Evolutionary conservation across 2,329 filamentous ascomycete genomes (phyloP).

Genomic region (Pezicula rhizophila): DNA sequence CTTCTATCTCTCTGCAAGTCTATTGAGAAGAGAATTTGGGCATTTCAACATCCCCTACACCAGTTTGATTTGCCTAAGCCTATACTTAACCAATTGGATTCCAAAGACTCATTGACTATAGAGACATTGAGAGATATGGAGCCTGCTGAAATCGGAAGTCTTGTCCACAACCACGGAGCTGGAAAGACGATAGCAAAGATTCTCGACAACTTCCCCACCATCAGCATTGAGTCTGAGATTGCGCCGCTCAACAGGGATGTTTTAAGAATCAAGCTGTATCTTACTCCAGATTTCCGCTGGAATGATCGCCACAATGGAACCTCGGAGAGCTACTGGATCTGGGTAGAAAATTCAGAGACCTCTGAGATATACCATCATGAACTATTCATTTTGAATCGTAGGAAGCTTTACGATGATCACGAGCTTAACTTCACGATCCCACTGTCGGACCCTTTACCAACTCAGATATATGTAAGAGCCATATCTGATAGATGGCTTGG

Average conservation of each 20-base stretch:
- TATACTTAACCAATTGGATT: slow-evolving; percentile 76
- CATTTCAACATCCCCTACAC: slow-evolving; percentile 87
- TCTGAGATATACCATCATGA: slow-evolving; percentile 98
- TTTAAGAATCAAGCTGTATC: slow-evolving; percentile 77
- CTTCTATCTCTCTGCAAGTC: slow-evolving; percentile 90
- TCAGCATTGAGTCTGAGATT: slow-evolving; percentile 88
- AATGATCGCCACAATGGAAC: slow-evolving; percentile 90
- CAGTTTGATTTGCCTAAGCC: slow-evolving; percentile 88
- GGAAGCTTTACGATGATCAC: slow-evolving; percentile 91
- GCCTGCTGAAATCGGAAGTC: slow-evolving; percentile 74
- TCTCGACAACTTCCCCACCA: slow-evolving; percentile 84
- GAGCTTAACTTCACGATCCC: slow-evolving; percentile 98
- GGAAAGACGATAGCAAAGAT: slow-evolving; percentile 76
- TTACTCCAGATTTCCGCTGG: slow-evolving; percentile 90
- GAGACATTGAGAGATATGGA: slow-evolving; percentile 92
- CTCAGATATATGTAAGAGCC: slow-evolving; percentile 91
- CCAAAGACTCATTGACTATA: slow-evolving; percentile 71
- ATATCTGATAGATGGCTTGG: slow-evolving; percentile 96
- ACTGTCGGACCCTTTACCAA: slow-evolving; percentile 83
- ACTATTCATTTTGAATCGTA: slow-evolving; percentile 86
- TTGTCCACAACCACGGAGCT: slow-evolving; percentile 87
- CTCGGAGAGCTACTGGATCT: slow-evolving; percentile 96
- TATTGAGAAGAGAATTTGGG: slow-evolving; percentile 93
- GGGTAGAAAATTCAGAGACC: slow-evolving; percentile 97
- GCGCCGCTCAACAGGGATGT: slow-evolving; percentile 94